Conservation (phyloP, 1,284 basidiomycete species). For the Ganoderma resinaceum region DNA sequence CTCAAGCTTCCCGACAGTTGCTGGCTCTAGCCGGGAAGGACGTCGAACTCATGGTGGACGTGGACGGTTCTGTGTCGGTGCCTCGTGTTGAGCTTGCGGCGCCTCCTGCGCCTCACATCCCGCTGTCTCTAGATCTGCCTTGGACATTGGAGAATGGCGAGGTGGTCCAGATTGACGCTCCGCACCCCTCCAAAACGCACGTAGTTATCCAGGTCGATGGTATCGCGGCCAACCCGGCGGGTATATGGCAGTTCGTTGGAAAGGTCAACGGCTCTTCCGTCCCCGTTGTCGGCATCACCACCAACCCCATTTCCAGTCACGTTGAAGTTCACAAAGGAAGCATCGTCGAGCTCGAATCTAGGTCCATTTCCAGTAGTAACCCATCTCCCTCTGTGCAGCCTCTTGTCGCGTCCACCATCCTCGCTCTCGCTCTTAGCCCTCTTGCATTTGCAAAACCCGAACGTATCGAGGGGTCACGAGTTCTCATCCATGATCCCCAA, state of each 20-base stretch:
- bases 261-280: constrained; percentile 7
- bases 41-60: constrained; percentile 21
- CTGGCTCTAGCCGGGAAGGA: constrained; percentile 4
- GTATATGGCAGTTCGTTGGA: constrained; percentile 9
- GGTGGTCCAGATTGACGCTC: constrained; percentile 3
- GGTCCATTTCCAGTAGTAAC: too few relatives aligned
- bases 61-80: constrained; percentile 11
- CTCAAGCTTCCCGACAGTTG: constrained; percentile 1
- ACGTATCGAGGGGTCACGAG: not conserved
- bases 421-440: constrained; percentile 10
- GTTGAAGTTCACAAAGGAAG: constrained; percentile 11
- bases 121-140: constrained; percentile 3
- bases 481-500: constrained; percentile 8
- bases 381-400: not conserved
- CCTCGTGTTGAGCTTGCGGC: constrained; percentile 2
- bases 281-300: constrained; percentile 15
- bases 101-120: not conserved
- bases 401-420: constrained; percentile 12
- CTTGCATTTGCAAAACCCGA: not conserved
- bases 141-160: constrained; percentile 13
- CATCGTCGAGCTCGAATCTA: constrained; percentile 9
- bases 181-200: constrained; percentile 6
- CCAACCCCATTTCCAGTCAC: constrained; percentile 8
- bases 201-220: constrained; percentile 17
- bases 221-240: not conserved